phyloP scores from a whole-genome alignment of 208 protist species.

The Leishmania lainsoni region DNA sequence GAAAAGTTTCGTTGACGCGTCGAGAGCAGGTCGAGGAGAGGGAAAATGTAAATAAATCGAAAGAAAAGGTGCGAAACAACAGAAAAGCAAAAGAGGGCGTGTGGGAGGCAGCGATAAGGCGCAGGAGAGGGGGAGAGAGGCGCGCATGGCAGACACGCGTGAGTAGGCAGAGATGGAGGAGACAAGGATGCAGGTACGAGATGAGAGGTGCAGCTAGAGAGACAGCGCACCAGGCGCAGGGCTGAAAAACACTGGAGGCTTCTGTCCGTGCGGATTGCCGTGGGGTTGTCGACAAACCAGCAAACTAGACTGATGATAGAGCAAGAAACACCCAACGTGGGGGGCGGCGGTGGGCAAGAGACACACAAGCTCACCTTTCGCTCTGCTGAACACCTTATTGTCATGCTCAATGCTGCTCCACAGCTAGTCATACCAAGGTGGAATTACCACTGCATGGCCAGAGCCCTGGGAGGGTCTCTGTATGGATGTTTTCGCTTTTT shows the following conservation, averaged over 20 bases:
- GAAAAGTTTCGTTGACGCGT: background rate
- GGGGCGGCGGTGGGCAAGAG: background rate
- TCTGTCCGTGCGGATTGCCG: background rate
- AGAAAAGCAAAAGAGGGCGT: background rate
- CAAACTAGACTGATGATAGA: background rate
- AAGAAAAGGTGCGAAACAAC: too few species aligned
- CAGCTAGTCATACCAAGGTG: background rate
- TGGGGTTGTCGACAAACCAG: background rate
- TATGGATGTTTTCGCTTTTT: background rate
- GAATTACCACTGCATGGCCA: background rate
- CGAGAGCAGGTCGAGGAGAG: background rate
- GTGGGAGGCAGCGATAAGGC: background rate
- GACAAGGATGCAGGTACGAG: background rate
- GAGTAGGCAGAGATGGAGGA: background rate
- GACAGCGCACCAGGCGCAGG: background rate
- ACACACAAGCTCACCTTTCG: background rate
- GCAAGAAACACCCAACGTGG: background rate
- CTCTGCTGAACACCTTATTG: background rate
- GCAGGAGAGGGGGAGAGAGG: conserved; percentile 1
- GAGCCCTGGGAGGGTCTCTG: background rate
- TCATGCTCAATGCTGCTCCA: background rate
- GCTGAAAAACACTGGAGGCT: background rate
- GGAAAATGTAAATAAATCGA: background rate
- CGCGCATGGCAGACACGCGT: background rate
- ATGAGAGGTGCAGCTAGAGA: background rate